Evolutionary conservation across 2,329 filamentous ascomycete species (phyloP), one percentile per base, ranked within the genome.

Genomic region (Claviceps purpurea): DNA sequence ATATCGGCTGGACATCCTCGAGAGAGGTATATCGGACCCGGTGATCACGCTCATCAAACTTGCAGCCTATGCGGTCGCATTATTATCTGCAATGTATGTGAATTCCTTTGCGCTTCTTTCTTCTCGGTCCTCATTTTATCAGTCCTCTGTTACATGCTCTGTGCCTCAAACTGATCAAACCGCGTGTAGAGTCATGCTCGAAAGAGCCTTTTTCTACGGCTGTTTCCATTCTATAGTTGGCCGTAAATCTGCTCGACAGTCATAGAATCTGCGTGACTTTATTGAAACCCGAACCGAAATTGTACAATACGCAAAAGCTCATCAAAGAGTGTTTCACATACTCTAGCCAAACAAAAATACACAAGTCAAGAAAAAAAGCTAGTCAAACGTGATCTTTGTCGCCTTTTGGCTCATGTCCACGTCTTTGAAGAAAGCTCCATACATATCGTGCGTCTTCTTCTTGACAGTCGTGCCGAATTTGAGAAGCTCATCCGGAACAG

Each of bases 381-480:
- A 78, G 63, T 95, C 89, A 72, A 96, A 96, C 47, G 82, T 90
- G 65, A 96, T 95, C 76, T 95, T 96, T 53, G 85, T 93, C 30
- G 87, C 84, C 68, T 87, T 84, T 70, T 91, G 85, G 66, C 79
- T 87, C 67, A 84, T 84, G 61, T 88, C 86, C 8, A 87, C 82
- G 61, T 96, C 89, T 70, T 93, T 95, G 76, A 87, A 95, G 67
- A 97, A 97, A 37, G 89, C 89, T 53, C 93, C 93, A 65, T 97
- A 98, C 47, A 87, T 86, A 63, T 89, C 87, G 71, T 98, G 93
- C 48, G 83, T 80, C 89, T 97, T 97, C 81, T 95, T 96, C 81
- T 97, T 98, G 50, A 98, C 93, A 1, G 91, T 97, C 22, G 89
- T 95, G 62, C 93, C 93, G 60, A 96, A 98, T 71, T 95, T 96